Evolutionary conservation across 2,329 filamentous ascomycete genomes (phyloP).

Genomic region (Incumbomyces delicatus): DNA sequence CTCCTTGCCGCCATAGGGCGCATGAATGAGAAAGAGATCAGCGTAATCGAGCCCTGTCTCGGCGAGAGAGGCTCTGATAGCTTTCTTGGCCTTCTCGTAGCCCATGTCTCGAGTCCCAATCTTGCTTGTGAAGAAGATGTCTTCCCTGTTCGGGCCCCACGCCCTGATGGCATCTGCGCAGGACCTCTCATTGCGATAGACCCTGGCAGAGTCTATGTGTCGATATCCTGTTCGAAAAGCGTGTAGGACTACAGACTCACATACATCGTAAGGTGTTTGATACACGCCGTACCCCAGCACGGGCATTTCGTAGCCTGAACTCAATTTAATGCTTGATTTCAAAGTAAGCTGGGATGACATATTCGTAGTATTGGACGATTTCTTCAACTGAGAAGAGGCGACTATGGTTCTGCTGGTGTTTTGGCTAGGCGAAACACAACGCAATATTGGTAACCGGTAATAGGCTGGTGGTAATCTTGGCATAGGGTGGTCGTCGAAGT

Average conservation of each 20-base stretch:
- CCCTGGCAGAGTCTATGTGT: conserved; percentile 51
- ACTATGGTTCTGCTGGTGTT: too few species aligned
- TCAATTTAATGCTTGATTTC: conserved; percentile 28
- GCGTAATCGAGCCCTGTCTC: conserved; percentile 29
- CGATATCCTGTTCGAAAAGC: conserved; percentile 48
- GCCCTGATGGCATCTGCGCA: conserved; percentile 44
- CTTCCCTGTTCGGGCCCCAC: conserved; percentile 42
- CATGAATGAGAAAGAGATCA: conserved; percentile 39
- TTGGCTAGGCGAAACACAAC: too few species aligned
- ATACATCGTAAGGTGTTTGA: conserved; percentile 43
- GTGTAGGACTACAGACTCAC: conserved; percentile 49
- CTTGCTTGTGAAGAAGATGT: conserved; percentile 56
- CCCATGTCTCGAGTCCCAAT: conserved; percentile 42
- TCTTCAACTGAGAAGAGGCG: too few species aligned
- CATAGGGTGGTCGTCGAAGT: too few species aligned
- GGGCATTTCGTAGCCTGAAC: conserved; percentile 31
- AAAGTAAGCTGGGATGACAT: conserved; percentile 10
- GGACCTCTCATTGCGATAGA: conserved; percentile 49
- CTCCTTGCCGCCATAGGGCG: conserved; percentile 44
- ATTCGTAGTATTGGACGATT: not conserved
- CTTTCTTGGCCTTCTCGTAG: conserved; percentile 54
- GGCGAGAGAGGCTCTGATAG: conserved; percentile 17
- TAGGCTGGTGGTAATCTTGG: too few species aligned
- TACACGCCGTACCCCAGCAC: conserved; percentile 33
- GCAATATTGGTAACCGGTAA: too few species aligned